Conservation (phyloP, 352 stramenopile genomes). For the Phytophthora brassicae region DNA sequence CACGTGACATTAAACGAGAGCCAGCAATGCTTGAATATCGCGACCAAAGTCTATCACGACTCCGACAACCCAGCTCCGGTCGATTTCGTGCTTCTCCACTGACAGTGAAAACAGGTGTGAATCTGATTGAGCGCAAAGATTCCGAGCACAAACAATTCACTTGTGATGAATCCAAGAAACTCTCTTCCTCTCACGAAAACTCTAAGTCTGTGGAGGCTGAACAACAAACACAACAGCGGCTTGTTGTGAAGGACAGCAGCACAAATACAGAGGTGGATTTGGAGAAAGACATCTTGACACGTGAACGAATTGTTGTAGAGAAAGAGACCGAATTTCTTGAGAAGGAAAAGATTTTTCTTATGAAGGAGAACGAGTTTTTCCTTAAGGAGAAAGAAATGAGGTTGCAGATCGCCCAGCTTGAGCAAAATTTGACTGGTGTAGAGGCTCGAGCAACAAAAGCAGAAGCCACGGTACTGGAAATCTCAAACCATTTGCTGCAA, state of each 20-base stretch:
- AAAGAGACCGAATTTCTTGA: slow-evolving; percentile 37
- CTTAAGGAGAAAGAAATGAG: slow-evolving; percentile 34
- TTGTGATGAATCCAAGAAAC: not conserved
- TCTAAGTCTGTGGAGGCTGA: not conserved
- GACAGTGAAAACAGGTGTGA: slow-evolving; percentile 2
- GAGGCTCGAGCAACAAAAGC: slow-evolving; percentile 24
- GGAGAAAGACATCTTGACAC: slow-evolving; percentile 48
- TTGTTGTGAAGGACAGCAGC: slow-evolving; percentile 50
- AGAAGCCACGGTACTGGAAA: slow-evolving; percentile 32
- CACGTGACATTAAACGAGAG: slow-evolving; percentile 2
- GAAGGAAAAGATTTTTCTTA: slow-evolving; percentile 39
- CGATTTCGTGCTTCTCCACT: not conserved
- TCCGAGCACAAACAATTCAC: not conserved
- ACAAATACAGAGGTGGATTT: slow-evolving; percentile 66
- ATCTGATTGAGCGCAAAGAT: not conserved
- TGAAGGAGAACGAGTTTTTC: slow-evolving; percentile 40
- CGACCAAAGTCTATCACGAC: not conserved
- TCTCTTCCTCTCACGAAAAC: not conserved
- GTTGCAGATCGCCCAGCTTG: slow-evolving; percentile 28
- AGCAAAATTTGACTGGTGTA: slow-evolving; percentile 28
- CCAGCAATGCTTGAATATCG: not conserved
- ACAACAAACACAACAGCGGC: slow-evolving; percentile 8
- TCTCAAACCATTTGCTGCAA: slow-evolving; percentile 27
- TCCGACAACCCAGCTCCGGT: not conserved
- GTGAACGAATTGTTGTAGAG: slow-evolving; percentile 38